Conservation (phyloP, 208 protist species). For the Crithidia acanthocephali region DNA sequence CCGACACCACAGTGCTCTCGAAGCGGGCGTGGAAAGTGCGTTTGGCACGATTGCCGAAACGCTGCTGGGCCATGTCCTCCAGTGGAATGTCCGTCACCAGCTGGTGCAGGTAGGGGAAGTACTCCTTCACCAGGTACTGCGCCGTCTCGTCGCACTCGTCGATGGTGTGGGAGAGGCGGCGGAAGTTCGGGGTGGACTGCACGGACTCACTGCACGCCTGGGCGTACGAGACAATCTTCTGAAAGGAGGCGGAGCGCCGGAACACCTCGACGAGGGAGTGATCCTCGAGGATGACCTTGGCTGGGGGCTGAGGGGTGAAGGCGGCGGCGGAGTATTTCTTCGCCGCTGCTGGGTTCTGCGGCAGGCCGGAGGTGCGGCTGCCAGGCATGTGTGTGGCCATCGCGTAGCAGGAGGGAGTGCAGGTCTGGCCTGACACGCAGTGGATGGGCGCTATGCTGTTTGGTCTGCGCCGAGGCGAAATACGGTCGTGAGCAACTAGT, state of each 20-base stretch:
- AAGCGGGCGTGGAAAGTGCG: slow-evolving; percentile 72
- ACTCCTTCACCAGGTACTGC: slow-evolving; percentile 46
- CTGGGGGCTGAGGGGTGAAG: slow-evolving; percentile 37
- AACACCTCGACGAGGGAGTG: slow-evolving; percentile 69
- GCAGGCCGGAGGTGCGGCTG: slow-evolving; percentile 8
- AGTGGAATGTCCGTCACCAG: slow-evolving; percentile 77
- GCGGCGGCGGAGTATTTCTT: slow-evolving; percentile 22
- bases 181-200: slow-evolving; percentile 18
- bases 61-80: slow-evolving; percentile 77
- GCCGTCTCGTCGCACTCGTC: slow-evolving; percentile 41
- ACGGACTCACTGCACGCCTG: slow-evolving; percentile 57
- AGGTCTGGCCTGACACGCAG: too few relatives aligned
- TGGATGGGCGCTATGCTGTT: too few relatives aligned
- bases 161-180: slow-evolving; percentile 13
- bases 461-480: not conserved
- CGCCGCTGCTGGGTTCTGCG: slow-evolving; percentile 19
- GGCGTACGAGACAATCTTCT: slow-evolving; percentile 71
- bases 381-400: slow-evolving; percentile 22
- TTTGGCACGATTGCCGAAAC: slow-evolving; percentile 90
- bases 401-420: not conserved
- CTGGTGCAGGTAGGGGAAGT: slow-evolving; percentile 59
- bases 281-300: slow-evolving; percentile 73
- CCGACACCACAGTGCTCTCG: slow-evolving; percentile 40
- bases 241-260: slow-evolving; percentile 58
- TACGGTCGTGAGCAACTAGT: too few relatives aligned